Evolutionary conservation across 2,329 filamentous ascomycete genomes (phyloP), one percentile per base, ranked within the genome.

Genomic region (Penicillium sp.): DNA sequence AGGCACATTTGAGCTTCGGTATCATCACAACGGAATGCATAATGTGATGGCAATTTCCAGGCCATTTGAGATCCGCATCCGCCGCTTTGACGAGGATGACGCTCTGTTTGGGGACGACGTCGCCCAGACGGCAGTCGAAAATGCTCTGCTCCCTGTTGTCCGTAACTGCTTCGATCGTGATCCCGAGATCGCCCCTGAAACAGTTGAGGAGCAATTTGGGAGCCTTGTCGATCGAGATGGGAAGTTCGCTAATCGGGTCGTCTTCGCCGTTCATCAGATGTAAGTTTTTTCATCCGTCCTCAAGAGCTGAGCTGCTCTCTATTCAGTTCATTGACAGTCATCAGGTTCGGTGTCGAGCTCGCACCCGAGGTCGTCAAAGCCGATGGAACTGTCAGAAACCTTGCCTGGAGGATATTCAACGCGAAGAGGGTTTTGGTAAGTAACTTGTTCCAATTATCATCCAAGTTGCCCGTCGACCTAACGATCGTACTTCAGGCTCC

Each of bases 211-310:
- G 65, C 75, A 81, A 3, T 98, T 95, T 66, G 93, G 93, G 0
- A 82, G 82, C 41, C 76, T 90, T 36, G 86, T 96, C 1, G 90
- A 95, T 63, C 77, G 90, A 25, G 87, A 96, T 57, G 82, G 85
- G 54, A 96, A 95, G 68, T 97, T 90, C 60, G 86, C 91, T 1
- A 88, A 84, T 68, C 76, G 93, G 37, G 86, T 97, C 9, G 90
- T 97, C 0, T 97, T 95, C 67, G 93, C 90, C 4, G 88, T 98
- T 27, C 86, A 88, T 54, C 87, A 95, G 66, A 96, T 96, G 90
- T 94, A 53, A 65, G 76, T 66, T 43, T 29, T 3, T 7, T 25
- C 39, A n/a, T 28, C 29, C 12, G 5, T 24, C 3, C 5, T 11
- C 36, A 32, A 32, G 3, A 32, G 29, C 3, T 11, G 8, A 4